Percentiles rank a stretch among this genome's conserved stretches.
These are phyloP conservation scores for Galerina sulciceps DNA, from an alignment of 768 basidiomycete species.

Conservation along the genomic window DNA sequence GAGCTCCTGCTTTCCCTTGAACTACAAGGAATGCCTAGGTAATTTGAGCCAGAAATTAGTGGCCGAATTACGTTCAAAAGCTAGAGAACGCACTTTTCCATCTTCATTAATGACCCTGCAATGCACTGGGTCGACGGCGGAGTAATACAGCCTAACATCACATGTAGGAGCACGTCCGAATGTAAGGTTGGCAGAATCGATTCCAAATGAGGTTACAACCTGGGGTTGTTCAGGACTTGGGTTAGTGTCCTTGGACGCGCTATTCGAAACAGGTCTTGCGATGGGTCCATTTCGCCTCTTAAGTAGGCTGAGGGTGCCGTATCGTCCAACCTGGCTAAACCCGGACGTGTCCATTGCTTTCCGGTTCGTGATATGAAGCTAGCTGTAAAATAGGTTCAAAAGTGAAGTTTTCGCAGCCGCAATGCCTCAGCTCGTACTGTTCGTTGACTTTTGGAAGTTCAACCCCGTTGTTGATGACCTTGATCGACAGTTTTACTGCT, in stretches of 20 bases:
- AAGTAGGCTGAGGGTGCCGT: constrained; percentile 68
- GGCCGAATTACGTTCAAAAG: not conserved
- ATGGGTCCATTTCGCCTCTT: constrained; percentile 38
- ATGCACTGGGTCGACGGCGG: constrained; percentile 63
- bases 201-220: constrained; percentile 69
- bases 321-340: constrained; percentile 61
- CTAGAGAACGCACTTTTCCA: constrained; percentile 49
- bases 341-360: constrained; percentile 41
- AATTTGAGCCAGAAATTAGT: not conserved
- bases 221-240: constrained; percentile 36
- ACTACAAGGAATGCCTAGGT: constrained; percentile 70
- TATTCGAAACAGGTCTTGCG: not conserved
- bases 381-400: no score
- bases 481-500: not conserved
- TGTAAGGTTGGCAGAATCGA: constrained; percentile 69
- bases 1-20: constrained; percentile 57
- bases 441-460: no score
- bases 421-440: no score
- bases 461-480: no score
- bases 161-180: constrained; percentile 71
- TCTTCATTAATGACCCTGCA: constrained; percentile 73
- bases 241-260: constrained; percentile 2
- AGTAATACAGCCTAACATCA: constrained; percentile 72
- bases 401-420: no score
- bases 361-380: no score